Evolutionary conservation across 2,329 filamentous ascomycete species (phyloP).

Genomic region (Fusarium sp.): DNA sequence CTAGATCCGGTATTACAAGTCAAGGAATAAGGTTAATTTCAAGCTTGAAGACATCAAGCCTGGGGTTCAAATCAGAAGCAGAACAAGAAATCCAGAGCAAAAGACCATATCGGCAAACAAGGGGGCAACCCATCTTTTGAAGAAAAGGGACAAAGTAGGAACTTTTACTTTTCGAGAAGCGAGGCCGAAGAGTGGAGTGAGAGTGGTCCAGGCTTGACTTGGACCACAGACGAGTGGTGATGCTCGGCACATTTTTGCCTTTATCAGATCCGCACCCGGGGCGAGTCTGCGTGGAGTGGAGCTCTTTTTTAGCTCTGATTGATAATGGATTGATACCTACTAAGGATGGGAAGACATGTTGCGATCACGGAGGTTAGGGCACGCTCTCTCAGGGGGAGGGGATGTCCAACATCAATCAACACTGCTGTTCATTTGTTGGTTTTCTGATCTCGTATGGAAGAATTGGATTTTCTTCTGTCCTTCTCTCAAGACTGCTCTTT

Average conservation of each 20-base stretch:
- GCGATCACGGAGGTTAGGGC: conserved; percentile 22
- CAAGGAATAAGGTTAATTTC: background rate
- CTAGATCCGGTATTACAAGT: conserved; percentile 3
- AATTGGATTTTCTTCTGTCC: no score
- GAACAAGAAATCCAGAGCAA: background rate
- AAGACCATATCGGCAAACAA: conserved; percentile 6
- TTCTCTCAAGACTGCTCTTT: no score
- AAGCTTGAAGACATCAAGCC: conserved; percentile 9
- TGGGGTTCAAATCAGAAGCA: background rate
- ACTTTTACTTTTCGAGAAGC: conserved; percentile 23
- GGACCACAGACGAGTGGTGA: conserved; percentile 23
- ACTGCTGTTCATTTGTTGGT: no score
- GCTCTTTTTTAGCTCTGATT: conserved; percentile 11
- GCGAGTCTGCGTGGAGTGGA: conserved; percentile 16
- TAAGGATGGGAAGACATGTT: conserved; percentile 6
- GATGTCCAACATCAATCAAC: no score
- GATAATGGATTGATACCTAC: conserved; percentile 27
- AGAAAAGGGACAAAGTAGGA: conserved; percentile 15
- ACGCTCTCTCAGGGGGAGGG: no score
- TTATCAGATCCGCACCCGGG: conserved; percentile 35
- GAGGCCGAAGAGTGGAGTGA: conserved; percentile 30
- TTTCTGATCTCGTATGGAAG: no score
- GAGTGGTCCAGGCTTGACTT: conserved; percentile 12
- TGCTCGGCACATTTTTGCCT: conserved; percentile 35
- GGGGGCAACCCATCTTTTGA: conserved; percentile 19